Evolutionary conservation across 1,284 basidiomycete species (phyloP), one percentile per base, ranked within the genome.

Genomic region (Sparassis latifolia): DNA sequence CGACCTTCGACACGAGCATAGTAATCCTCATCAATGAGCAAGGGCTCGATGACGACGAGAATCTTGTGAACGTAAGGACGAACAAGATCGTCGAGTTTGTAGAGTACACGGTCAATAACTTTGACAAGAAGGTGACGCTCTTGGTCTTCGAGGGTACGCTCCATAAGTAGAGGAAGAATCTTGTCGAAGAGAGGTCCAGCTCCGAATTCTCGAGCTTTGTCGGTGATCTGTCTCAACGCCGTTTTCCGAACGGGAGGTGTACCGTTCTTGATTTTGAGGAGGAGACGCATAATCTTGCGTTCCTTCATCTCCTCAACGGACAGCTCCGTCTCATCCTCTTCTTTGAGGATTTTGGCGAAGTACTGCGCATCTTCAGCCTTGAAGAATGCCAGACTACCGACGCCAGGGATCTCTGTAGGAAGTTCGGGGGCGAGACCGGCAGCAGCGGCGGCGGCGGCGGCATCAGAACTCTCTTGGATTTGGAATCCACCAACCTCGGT

Each of bases 51-150:
- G 69, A 99, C 97, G 63, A 99, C 97, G 31, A 99, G 82, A 58
- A 99, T 99, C 72, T 98, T 98, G 79, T 99, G 97, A 2, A 99
- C 95, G 63, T 99, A 99, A 1, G 97, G 97, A 38, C 96, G 89
- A 47, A 99, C 97, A 44, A 99, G 86, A 64, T 99, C 96, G 64
- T 99, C 97, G 47, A 99, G 86, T 69, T 99, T 99, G 84, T 99
- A 99, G 10, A 99, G 76, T 5, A 99, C 91, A 56, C 97, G 90
- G 68, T 99, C 97, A 59, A 99, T 99, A 69, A 99, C 97, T 73
- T 99, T 99, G 71, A 99, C 97, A 55, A 99, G 83, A 50, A 99
- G 70, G 72, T 99, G 97, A 3, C 96, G 90, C 64, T 99, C 97
- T 71, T 99, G 96, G 61, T 99, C 97, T 72, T 99, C 97, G 43